Evolutionary conservation across 768 basidiomycete genomes (phyloP).

Genomic region (Phylloporus sp.): DNA sequence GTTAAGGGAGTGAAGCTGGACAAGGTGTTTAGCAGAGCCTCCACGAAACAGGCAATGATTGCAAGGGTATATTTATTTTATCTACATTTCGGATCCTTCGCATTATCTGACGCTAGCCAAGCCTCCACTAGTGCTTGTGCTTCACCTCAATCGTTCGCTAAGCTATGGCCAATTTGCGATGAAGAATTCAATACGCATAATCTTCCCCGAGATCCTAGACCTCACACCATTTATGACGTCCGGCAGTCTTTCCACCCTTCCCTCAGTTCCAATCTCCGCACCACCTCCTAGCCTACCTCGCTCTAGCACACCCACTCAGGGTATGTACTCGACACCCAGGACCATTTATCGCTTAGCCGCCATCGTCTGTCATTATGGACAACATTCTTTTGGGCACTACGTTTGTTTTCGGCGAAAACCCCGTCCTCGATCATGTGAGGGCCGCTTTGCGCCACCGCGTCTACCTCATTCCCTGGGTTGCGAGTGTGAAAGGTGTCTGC

Average conservation of each 20-base stretch:
- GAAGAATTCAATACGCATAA: slow-evolving; percentile 79
- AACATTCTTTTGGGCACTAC: slow-evolving; percentile 92
- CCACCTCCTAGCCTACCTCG: slow-evolving; percentile 46
- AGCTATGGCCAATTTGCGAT: slow-evolving; percentile 70
- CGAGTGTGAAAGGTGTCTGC: slow-evolving; percentile 42
- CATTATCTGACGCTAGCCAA: slow-evolving; percentile 30
- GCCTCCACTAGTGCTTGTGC: slow-evolving; percentile 80
- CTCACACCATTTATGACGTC: slow-evolving; percentile 85
- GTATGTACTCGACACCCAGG: slow-evolving; percentile 46
- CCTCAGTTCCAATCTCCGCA: slow-evolving; percentile 66
- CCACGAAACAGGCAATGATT: slow-evolving; percentile 89
- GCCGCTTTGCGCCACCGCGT: slow-evolving; percentile 38
- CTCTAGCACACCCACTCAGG: slow-evolving; percentile 53
- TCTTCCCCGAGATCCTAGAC: slow-evolving; percentile 86
- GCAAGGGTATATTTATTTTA: slow-evolving; percentile 53
- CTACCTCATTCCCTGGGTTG: slow-evolving; percentile 41
- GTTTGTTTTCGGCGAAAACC: slow-evolving; percentile 88
- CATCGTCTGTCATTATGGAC: slow-evolving; percentile 90
- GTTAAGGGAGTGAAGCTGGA: slow-evolving; percentile 77
- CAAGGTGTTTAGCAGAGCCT: slow-evolving; percentile 65
- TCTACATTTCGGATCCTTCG: background rate
- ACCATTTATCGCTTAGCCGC: slow-evolving; percentile 83
- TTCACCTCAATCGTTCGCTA: slow-evolving; percentile 90
- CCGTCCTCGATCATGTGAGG: slow-evolving; percentile 37
- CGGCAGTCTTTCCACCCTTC: slow-evolving; percentile 65